Base-by-base conservation (phyloP, 805 yeast genomes). In the Cyberlindnera saturnus region DNA sequence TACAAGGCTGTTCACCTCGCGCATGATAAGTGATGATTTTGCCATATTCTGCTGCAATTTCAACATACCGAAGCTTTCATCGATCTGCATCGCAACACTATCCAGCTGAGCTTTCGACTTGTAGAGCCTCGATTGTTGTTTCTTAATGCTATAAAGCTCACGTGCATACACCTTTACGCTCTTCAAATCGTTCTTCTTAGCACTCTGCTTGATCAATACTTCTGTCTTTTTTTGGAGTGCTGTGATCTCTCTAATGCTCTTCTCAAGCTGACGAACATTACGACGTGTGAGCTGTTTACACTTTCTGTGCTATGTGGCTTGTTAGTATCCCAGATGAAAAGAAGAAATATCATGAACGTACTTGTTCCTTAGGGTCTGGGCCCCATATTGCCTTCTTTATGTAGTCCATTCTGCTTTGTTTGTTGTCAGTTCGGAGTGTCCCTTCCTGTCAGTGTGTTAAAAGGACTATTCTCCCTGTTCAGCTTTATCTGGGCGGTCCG, bases 361-460 rank as follows among this genome's bases (percentile, higher is more conserved):
- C 51, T 34, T 48, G 95, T 56, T 87, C 98, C 57, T 83, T 82
- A 34, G 97, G 96, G 59, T 90, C 96, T 0, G 98, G 97, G 0
- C 99, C 99, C 84, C 95, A 91, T 32, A 91, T 82, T 4, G 90
- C 86, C 60, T 82, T 81, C 66, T 87, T 90, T 30, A 91, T 62
- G 61, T 73, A 83, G 59, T 91, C 88, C 98, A 91, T 91, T 20
- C 28, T 23, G 28, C 28, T 23, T 23, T 23, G 28, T 23, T 3
- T 23, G 28, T 23, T 23, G 28, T 9, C 28, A 6, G 11, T 23
- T 10, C 4, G 10, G 4, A n/a, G 10, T 23, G 28, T 23, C 23
- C 23, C 8, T 9, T 23, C 28, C 11, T 23, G 2, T 23, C 28
- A 23, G 11, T 23, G 28, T 23, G 28, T 8, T 23, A 9, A 9